These are phyloP conservation scores for Kingdonia uniflora DNA, from an alignment of 164 flowering plant species.

Conservation along the genomic window DNA sequence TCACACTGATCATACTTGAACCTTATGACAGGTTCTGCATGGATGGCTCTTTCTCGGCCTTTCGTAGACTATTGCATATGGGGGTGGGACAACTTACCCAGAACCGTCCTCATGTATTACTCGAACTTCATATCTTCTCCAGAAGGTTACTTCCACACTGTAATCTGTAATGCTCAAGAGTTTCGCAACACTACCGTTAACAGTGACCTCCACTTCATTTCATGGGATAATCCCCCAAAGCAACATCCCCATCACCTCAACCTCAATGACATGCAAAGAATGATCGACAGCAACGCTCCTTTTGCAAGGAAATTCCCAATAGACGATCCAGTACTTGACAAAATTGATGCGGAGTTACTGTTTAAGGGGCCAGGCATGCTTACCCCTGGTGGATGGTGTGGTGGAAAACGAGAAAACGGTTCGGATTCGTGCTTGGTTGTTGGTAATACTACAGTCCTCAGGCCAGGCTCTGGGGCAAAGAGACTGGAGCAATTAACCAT, in stretches of 20 bases:
- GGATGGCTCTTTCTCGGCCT: conserved; percentile 67
- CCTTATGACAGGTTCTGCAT: conserved; percentile 96
- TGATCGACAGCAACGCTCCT: conserved; percentile 56
- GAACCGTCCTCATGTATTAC: conserved; percentile 82
- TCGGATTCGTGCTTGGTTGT: background rate
- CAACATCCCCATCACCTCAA: conserved; percentile 70
- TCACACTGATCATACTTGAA: no score
- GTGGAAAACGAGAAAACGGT: conserved; percentile 24
- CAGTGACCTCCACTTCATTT: conserved; percentile 74
- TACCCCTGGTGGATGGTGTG: conserved; percentile 88
- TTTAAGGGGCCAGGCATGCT: conserved; percentile 38
- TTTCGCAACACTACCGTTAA: conserved; percentile 44
- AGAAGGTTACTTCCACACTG: conserved; percentile 83
- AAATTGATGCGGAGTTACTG: conserved; percentile 50
- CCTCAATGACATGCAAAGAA: conserved; percentile 39
- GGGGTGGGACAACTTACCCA: conserved; percentile 92
- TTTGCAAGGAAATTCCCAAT: conserved; percentile 67
- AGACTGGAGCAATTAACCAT: background rate
- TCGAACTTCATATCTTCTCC: conserved; percentile 79
- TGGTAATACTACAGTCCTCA: background rate
- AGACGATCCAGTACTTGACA: conserved; percentile 47
- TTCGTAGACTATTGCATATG: conserved; percentile 64
- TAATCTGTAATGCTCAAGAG: conserved; percentile 65
- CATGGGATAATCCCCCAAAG: conserved; percentile 74
- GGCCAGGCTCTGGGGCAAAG: background rate